Conservation (phyloP, 2,329 filamentous ascomycete genomes). For the Macrophomina tecta region DNA sequence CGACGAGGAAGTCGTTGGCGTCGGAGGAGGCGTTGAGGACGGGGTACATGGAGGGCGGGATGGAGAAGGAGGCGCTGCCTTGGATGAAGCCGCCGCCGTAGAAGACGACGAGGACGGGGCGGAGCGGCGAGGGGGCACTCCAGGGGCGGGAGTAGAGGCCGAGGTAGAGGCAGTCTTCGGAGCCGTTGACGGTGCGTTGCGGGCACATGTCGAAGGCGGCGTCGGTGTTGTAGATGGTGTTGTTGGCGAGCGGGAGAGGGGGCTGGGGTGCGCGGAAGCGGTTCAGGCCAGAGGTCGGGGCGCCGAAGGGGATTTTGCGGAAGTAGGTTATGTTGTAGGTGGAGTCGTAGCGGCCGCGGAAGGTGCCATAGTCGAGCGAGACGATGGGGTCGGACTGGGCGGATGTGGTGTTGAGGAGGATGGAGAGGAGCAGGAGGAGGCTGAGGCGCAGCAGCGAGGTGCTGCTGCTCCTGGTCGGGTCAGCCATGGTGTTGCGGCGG, state of each 20-base stretch:
- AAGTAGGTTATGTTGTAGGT: conserved; percentile 65
- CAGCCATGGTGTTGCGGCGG: conserved; percentile 4
- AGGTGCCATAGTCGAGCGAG: conserved; percentile 48
- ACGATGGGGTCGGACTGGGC: conserved; percentile 31
- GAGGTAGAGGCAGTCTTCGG: conserved; percentile 68
- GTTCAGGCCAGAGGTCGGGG: conserved; percentile 63
- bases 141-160: conserved; percentile 66
- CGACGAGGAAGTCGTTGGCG: conserved; percentile 58
- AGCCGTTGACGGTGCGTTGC: conserved; percentile 60
- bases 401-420: neutral
- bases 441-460: neutral
- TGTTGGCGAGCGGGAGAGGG: conserved; percentile 56
- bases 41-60: conserved; percentile 64
- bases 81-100: conserved; percentile 68
- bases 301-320: conserved; percentile 66
- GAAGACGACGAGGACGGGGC: conserved; percentile 66
- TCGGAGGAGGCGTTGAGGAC: conserved; percentile 60
- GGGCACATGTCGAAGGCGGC: conserved; percentile 64
- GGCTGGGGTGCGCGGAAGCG: conserved; percentile 68
- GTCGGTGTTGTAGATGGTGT: conserved; percentile 59
- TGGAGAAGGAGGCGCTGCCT: conserved; percentile 60
- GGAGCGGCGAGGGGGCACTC: conserved; percentile 46
- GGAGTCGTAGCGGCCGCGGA: conserved; percentile 59
- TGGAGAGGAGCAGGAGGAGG: neutral
- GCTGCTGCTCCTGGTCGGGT: neutral